Evolutionary conservation across 805 yeast genomes (phyloP).

Genomic region (Saccharomycopsis oosterbeekiorum): DNA sequence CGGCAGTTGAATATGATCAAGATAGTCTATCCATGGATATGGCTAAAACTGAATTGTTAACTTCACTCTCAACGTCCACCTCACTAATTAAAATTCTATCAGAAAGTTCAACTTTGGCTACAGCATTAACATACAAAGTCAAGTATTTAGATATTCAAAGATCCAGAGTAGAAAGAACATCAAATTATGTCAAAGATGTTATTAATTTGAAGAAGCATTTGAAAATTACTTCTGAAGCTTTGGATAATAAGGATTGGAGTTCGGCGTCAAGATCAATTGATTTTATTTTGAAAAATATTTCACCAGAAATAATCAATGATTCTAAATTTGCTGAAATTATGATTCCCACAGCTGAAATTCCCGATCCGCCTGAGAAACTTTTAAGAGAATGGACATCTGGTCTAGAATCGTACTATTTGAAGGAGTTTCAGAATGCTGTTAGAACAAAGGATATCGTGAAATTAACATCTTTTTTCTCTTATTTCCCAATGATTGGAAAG

Average conservation of each 20-base stretch:
- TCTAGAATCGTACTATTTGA: constrained; percentile 45
- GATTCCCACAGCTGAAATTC: constrained; percentile 80
- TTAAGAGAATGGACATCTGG: constrained; percentile 49
- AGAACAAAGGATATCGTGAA: constrained; percentile 50
- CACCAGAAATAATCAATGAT: constrained; percentile 36
- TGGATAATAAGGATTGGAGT: constrained; percentile 61
- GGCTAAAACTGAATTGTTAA: constrained; percentile 51
- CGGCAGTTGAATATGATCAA: neutral
- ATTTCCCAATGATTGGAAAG: constrained; percentile 79
- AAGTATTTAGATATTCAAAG: constrained; percentile 63
- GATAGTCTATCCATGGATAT: constrained; percentile 37
- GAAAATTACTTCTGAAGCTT: constrained; percentile 54
- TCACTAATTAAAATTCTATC: constrained; percentile 44
- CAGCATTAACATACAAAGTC: constrained; percentile 58
- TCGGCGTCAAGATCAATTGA: constrained; percentile 65
- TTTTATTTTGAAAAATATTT: constrained; percentile 40
- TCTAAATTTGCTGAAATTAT: constrained; percentile 70
- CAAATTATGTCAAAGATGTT: constrained; percentile 54
- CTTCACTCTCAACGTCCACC: constrained; percentile 48
- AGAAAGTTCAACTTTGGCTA: constrained; percentile 56
- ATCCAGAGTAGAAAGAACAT: constrained; percentile 49
- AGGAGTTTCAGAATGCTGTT: constrained; percentile 66
- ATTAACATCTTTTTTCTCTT: constrained; percentile 68
- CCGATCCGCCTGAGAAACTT: constrained; percentile 60
- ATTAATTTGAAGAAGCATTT: constrained; percentile 58